Evolutionary conservation across 2,329 filamentous ascomycete species (phyloP), one percentile per base, ranked within the genome.

Genomic region (Aspergillus latus): DNA sequence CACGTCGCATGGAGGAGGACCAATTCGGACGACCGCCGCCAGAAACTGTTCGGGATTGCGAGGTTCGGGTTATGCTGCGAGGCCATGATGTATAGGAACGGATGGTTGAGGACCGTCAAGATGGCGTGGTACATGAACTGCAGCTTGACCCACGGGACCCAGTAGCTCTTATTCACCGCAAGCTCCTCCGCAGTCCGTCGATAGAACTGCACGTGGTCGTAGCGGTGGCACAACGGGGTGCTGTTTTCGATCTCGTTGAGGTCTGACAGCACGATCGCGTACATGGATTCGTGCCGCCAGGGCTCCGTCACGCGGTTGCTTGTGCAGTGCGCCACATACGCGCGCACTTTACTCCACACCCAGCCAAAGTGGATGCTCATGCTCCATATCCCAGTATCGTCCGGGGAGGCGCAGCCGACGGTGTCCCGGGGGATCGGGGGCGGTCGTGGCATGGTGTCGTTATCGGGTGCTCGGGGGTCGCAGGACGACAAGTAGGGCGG

Each of bases 81-180:
- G 2, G 78, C 78, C 10, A 80, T 73, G 11, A 81, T 81, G 63
- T 82, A 82, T 6, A 82, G 71, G 57, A 82, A 82, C 0, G 80
- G 80, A 54, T 82, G 80, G 60, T 82, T 82, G 36, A 82, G 65
- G 2, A 82, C 77, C 0, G 78, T 80, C 9, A 76, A 73, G 47
- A 82, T 81, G 10, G 74, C 74, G 49, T 82, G 80, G 63, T 82
- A 82, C 1, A 76, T 80, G 60, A 82, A 80, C 59, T 82, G 80
- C 49, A 80, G 71, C 62, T 80, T 81, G 15, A 82, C 64, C 80
- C 80, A 82, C 0, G 80, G 76, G 0, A 74, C 74, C 78, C 79
- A 82, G 62, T 82, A 82, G 52, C 76, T 74, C 2, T 76, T 71
- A 51, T 79, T 77, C 9, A 69, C 59, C 54, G 71, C 71, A 9